Evolutionary conservation across 2,329 filamentous ascomycete genomes (phyloP).

Genomic region (Aspergillus unguis): DNA sequence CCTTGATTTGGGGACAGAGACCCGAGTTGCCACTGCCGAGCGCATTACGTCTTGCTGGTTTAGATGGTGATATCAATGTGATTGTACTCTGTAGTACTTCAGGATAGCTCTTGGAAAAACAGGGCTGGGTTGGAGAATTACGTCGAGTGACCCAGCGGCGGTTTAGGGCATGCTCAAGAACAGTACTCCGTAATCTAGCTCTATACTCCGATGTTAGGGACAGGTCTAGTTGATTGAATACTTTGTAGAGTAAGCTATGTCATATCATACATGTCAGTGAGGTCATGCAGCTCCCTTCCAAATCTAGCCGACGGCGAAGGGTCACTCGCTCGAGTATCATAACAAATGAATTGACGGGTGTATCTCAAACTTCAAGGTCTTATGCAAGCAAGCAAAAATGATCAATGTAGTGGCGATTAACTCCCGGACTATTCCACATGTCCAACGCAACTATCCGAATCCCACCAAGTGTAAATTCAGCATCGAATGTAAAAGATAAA

Average conservation of each 20-base stretch:
- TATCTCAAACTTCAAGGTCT: conserved; percentile 1
- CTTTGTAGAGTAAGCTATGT: too few relatives aligned
- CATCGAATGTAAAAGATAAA: conserved; percentile 7
- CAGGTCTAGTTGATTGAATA: too few relatives aligned
- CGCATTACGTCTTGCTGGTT: neutral
- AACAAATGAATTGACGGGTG: neutral
- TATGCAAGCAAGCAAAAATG: conserved; percentile 1
- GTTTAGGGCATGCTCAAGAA: too few relatives aligned
- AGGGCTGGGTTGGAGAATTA: too few relatives aligned
- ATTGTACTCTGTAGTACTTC: too few relatives aligned
- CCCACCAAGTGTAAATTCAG: conserved; percentile 2
- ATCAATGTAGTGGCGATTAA: neutral
- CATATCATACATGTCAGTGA: neutral
- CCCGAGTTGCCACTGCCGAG: conserved; percentile 1
- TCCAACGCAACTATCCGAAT: conserved; percentile 4
- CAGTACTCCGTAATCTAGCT: too few relatives aligned
- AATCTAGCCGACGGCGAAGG: neutral
- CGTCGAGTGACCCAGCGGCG: too few relatives aligned
- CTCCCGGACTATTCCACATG: conserved; percentile 10
- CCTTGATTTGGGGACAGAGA: neutral
- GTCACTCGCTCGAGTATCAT: neutral
- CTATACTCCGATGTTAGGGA: neutral
- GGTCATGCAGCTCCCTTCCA: neutral
- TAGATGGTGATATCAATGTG: too few relatives aligned
- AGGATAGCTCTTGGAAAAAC: too few relatives aligned